phyloP scores from a whole-genome alignment of 2,329 filamentous ascomycete species.

The Bipolaris bicolor region DNA sequence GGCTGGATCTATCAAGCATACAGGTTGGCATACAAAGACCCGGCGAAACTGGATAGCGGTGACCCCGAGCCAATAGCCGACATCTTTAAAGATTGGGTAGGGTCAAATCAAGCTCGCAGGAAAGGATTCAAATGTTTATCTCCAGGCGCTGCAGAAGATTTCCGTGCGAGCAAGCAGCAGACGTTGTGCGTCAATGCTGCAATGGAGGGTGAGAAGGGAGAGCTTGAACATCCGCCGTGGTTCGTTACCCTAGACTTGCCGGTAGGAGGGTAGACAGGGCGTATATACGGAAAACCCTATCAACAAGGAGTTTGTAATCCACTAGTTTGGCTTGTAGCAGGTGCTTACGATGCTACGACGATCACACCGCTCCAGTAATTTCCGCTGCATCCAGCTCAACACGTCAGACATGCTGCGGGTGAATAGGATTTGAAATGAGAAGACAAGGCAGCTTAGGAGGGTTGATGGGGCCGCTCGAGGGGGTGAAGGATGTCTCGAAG shows the following conservation, averaged over 20 bases:
- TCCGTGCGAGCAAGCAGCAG: slow-evolving; percentile 53
- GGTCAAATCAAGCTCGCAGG: slow-evolving; percentile 28
- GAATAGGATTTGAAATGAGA: too few relatives aligned
- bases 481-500: slow-evolving; percentile 22
- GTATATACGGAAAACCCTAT: not conserved
- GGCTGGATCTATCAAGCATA: slow-evolving; percentile 42
- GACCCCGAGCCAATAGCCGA: slow-evolving; percentile 17
- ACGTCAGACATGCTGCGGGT: too few relatives aligned
- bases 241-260: slow-evolving; percentile 58
- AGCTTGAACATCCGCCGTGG: slow-evolving; percentile 59
- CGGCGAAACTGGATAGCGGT: not conserved
- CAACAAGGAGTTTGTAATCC: too few relatives aligned
- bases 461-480: slow-evolving; percentile 25
- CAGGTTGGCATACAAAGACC: slow-evolving; percentile 36
- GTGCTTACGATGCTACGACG: too few relatives aligned
- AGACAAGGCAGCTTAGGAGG: too few relatives aligned
- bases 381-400: too few relatives aligned
- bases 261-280: not conserved
- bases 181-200: slow-evolving; percentile 64
- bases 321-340: too few relatives aligned
- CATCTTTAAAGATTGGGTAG: slow-evolving; percentile 28
- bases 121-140: slow-evolving; percentile 33
- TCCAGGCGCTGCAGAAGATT: slow-evolving; percentile 33
- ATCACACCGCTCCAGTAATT: too few relatives aligned
- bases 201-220: slow-evolving; percentile 57